These are phyloP conservation scores for Hydrangea macrophylla DNA, from an alignment of 148 eudicot genomes.

Conservation along the genomic window DNA sequence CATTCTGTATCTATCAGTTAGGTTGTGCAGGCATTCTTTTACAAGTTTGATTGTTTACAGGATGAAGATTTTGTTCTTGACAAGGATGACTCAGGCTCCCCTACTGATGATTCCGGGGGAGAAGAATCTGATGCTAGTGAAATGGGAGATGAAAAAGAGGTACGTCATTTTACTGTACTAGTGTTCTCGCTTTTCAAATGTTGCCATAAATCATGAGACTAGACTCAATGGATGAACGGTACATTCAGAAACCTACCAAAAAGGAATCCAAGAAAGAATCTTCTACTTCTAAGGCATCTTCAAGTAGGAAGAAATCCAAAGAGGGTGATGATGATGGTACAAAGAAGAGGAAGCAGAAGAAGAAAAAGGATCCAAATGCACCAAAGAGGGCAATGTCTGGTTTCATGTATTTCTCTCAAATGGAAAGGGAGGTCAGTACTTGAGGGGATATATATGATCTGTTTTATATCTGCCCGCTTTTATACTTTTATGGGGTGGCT, in stretches of 20 bases:
- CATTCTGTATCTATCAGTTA: not conserved
- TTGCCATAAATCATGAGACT: not conserved
- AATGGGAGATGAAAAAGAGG: conserved; percentile 66
- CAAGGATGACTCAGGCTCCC: conserved; percentile 82
- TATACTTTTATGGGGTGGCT: too few relatives aligned
- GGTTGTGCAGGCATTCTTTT: not conserved
- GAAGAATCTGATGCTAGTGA: conserved; percentile 77
- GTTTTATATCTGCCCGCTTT: too few relatives aligned
- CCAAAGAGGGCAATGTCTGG: conserved; percentile 81
- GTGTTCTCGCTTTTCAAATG: not conserved
- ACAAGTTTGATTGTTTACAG: conserved; percentile 31
- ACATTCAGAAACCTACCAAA: conserved; percentile 60
- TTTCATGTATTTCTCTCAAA: conserved; percentile 70
- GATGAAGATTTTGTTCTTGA: conserved; percentile 88
- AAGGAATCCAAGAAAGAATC: conserved; percentile 70
- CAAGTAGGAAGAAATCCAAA: conserved; percentile 62
- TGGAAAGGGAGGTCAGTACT: conserved; percentile 73
- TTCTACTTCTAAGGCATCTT: conserved; percentile 47
- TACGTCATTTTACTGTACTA: conserved; percentile 12
- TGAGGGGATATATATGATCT: not conserved
- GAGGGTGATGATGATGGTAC: conserved; percentile 64
- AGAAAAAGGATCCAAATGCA: conserved; percentile 95
- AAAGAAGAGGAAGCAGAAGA: conserved; percentile 81
- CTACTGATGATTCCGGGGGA: conserved; percentile 87
- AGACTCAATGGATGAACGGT: conserved; percentile 13